Conservation (phyloP, 805 yeast genomes). For the Saccharomycopsis sp. region DNA sequence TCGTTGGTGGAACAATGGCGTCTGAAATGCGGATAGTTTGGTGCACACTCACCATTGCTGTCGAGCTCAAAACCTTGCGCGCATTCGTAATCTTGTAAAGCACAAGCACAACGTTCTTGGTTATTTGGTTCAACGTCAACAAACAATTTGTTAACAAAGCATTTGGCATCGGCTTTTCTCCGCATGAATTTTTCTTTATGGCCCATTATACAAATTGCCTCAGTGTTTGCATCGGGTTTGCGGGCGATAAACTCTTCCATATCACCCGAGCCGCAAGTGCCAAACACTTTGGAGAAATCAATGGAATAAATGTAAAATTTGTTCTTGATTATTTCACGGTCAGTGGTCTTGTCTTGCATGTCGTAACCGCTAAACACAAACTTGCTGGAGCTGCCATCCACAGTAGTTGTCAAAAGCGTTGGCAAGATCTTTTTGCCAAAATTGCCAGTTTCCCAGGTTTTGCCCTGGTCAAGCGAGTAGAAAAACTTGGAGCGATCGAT, state of each 20-base stretch:
- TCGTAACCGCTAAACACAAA: conserved; percentile 43
- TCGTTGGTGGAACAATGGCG: conserved; percentile 23
- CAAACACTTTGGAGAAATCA: conserved; percentile 51
- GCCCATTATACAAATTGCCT: conserved; percentile 54
- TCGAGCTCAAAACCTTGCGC: conserved; percentile 38
- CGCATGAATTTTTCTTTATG: conserved; percentile 53
- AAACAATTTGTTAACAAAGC: conserved; percentile 45
- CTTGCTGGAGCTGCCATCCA: conserved; percentile 60
- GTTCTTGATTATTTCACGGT: neutral
- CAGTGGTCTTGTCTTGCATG: conserved; percentile 9
- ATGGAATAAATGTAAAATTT: conserved; percentile 27
- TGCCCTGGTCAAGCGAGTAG: conserved; percentile 69
- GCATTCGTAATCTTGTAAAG: conserved; percentile 64
- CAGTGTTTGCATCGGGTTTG: conserved; percentile 21
- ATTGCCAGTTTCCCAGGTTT: conserved; percentile 46
- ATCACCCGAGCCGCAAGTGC: conserved; percentile 40
- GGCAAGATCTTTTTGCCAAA: conserved; percentile 39
- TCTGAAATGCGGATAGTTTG: conserved; percentile 26
- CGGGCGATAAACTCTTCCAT: conserved; percentile 60
- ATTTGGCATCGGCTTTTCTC: conserved; percentile 55
- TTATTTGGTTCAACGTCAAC: conserved; percentile 38
- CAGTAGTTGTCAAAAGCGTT: conserved; percentile 41
- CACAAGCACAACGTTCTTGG: conserved; percentile 51
- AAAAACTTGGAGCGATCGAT: conserved; percentile 26
- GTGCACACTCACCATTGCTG: conserved; percentile 40